These are phyloP conservation scores for Eucalyptus albens DNA, from an alignment of 345 rosid species.

Conservation along the genomic window DNA sequence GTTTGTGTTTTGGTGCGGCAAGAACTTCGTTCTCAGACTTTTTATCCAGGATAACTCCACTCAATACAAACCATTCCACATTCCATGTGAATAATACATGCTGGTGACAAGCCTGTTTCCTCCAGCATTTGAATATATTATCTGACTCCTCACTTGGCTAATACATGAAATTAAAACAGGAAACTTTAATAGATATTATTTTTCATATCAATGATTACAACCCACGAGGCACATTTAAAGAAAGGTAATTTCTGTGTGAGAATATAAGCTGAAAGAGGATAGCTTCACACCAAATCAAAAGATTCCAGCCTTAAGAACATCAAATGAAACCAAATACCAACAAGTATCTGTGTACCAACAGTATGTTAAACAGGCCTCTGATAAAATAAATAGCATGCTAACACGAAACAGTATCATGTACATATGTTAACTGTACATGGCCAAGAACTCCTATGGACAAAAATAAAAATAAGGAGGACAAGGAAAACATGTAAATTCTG, in stretches of 20 bases:
- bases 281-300: background rate
- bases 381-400: background rate
- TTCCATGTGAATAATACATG: background rate
- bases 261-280: background rate
- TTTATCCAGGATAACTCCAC: background rate
- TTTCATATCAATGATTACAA: background rate
- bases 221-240: background rate
- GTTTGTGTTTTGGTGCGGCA: background rate
- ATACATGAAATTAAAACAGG: background rate
- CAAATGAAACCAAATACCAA: background rate
- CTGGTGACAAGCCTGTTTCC: background rate
- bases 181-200: background rate
- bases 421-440: background rate
- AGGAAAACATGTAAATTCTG: background rate
- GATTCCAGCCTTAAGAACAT: background rate
- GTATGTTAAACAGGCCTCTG: background rate
- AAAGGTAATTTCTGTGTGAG: background rate
- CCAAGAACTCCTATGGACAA: background rate
- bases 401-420: background rate
- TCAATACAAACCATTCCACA: background rate
- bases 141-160: background rate
- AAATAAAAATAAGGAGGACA: background rate
- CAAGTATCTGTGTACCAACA: background rate
- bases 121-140: background rate
- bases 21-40: background rate